These are phyloP conservation scores for Pontederia paniculata DNA, from an alignment of 176 grass and related monocot genomes.

Conservation along the genomic window DNA sequence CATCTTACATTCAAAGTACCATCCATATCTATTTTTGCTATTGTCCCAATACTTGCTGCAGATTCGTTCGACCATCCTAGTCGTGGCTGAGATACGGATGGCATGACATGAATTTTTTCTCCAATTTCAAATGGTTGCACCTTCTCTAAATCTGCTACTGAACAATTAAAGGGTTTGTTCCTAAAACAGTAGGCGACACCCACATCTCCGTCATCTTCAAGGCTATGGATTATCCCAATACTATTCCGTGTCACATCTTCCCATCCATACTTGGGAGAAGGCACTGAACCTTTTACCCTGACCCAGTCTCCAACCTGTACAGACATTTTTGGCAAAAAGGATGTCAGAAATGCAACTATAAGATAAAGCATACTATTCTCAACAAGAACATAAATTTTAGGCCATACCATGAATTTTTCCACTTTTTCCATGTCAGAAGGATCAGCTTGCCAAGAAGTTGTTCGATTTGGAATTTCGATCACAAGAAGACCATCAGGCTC, in stretches of 20 bases:
- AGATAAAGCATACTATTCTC: neutral
- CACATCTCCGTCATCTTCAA: constrained; percentile 95
- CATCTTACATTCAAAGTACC: constrained; percentile 81
- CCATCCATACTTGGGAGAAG: constrained; percentile 98
- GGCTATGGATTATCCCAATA: constrained; percentile 85
- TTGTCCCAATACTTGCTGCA: constrained; percentile 84
- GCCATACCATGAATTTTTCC: constrained; percentile 70
- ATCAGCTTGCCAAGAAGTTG: constrained; percentile 69
- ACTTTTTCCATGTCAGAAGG: constrained; percentile 99
- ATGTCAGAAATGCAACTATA: constrained; percentile 1
- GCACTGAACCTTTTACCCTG: constrained; percentile 82
- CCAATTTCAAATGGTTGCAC: constrained; percentile 70
- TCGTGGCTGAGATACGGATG: constrained; percentile 76
- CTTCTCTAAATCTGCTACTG: constrained; percentile 90
- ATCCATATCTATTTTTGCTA: constrained; percentile 94
- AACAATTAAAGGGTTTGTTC: constrained; percentile 75
- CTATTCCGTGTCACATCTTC: constrained; percentile 85
- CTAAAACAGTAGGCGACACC: constrained; percentile 91
- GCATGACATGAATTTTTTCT: constrained; percentile 80
- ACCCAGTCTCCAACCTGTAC: constrained; percentile 91
- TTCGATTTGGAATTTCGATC: constrained; percentile 71
- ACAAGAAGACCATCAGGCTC: constrained; percentile 73
- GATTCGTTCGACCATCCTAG: constrained; percentile 96
- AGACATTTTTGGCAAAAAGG: constrained; percentile 12
- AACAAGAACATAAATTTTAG: constrained; percentile 1